phyloP scores from a whole-genome alignment of 345 rosid genomes.

The Citrus mangshanensis region DNA sequence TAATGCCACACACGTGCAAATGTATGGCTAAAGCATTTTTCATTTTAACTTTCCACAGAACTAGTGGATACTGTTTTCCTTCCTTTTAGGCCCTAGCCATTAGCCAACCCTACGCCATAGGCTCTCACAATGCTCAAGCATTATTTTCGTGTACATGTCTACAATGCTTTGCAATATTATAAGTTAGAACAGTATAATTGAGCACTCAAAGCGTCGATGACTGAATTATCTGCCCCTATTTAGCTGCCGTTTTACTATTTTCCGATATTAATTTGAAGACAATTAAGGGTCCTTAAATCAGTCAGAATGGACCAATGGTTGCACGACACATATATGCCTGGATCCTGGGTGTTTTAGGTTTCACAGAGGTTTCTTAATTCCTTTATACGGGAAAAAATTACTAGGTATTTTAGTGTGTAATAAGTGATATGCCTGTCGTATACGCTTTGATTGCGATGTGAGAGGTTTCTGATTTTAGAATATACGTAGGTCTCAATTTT shows the following conservation, averaged over 20 bases:
- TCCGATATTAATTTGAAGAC: not conserved
- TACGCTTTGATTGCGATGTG: not conserved
- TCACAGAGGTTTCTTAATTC: not conserved
- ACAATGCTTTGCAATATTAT: too few relatives aligned
- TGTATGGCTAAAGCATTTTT: not conserved
- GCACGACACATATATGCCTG: not conserved
- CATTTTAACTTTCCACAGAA: not conserved
- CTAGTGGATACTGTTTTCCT: not conserved
- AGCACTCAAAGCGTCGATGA: too few relatives aligned
- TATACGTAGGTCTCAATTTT: too few relatives aligned
- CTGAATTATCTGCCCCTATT: too few relatives aligned
- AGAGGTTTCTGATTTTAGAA: too few relatives aligned
- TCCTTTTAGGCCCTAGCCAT: too few relatives aligned
- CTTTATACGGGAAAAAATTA: not conserved
- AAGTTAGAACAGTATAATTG: too few relatives aligned
- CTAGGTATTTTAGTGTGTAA: not conserved
- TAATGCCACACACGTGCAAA: constrained; percentile 27
- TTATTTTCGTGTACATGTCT: too few relatives aligned
- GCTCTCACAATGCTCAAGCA: not conserved
- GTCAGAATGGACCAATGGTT: not conserved
- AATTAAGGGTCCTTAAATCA: not conserved
- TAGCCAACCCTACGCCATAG: not conserved
- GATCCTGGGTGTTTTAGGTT: not conserved
- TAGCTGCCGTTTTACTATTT: not conserved
- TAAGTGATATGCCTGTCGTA: not conserved